Evolutionary conservation across 2,329 filamentous ascomycete genomes (phyloP).

Genomic region (Cladosporium sp.): DNA sequence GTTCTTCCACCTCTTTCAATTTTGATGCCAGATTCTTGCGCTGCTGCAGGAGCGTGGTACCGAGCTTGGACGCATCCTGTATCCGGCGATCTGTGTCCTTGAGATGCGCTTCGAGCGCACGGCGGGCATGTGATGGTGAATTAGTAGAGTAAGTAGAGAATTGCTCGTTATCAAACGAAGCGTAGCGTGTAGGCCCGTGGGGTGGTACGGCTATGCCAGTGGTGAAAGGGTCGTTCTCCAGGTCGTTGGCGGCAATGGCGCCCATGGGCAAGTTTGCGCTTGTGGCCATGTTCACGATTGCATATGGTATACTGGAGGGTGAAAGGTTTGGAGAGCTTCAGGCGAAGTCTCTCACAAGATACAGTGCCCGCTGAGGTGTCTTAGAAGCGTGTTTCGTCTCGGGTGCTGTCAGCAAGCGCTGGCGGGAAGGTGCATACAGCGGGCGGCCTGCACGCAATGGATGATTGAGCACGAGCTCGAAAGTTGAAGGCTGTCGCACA

Average conservation of each 20-base stretch:
- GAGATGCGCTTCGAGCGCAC: conserved; percentile 84
- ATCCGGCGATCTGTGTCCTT: conserved; percentile 88
- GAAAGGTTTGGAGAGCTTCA: not conserved
- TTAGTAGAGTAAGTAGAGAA: conserved; percentile 72
- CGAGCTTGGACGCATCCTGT: conserved; percentile 84
- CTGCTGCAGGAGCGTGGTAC: conserved; percentile 82
- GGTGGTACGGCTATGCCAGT: conserved; percentile 29
- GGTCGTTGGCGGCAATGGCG: conserved; percentile 36
- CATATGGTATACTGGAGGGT: conserved; percentile 2
- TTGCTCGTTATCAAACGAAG: conserved; percentile 70
- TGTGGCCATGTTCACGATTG: conserved; percentile 35
- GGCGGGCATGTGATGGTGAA: conserved; percentile 82
- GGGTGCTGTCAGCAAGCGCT: conserved; percentile 6
- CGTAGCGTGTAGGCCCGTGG: conserved; percentile 63
- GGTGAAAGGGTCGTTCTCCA: conserved; percentile 42
- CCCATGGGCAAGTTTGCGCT: conserved; percentile 38
- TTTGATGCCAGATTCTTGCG: conserved; percentile 77
- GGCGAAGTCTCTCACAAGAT: not conserved
- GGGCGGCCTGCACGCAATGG: not conserved
- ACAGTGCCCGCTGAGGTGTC: not conserved
- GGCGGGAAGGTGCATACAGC: conserved; percentile 1
- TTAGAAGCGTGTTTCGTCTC: not conserved
- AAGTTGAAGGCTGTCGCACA: not conserved
- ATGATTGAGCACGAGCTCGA: not conserved
- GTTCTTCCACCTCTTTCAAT: conserved; percentile 75